Percentiles rank a stretch among this genome's conserved stretches.
phyloP scores from a whole-genome alignment of 108 stramenopile species.

The Parietichytrium sp. region DNA sequence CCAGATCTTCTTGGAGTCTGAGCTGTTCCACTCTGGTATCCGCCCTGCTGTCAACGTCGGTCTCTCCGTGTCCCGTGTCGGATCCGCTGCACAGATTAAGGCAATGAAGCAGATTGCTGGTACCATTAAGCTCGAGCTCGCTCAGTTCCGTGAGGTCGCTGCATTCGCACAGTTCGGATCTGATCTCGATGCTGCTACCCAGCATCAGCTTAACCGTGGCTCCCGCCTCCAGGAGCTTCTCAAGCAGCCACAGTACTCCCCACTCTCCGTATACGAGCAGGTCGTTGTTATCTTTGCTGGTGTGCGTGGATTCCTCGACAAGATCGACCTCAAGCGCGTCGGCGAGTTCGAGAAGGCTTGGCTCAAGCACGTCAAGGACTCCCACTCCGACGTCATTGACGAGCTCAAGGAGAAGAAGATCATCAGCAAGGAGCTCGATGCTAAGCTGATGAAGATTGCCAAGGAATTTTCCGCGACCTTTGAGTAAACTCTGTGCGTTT shows the following conservation, averaged over 20 bases:
- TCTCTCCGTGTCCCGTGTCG: conserved; percentile 97
- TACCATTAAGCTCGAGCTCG: conserved; percentile 99
- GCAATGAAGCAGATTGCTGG: conserved; percentile 99
- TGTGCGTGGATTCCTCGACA: conserved; percentile 98
- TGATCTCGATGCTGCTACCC: conserved; percentile 97
- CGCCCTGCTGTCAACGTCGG: conserved; percentile 99
- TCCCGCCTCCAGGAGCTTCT: conserved; percentile 98
- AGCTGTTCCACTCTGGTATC: conserved; percentile 99
- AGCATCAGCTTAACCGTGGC: conserved; percentile 99
- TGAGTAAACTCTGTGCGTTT: conserved; percentile 7
- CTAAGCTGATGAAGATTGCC: conserved; percentile 81
- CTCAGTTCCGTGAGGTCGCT: conserved; percentile 99
- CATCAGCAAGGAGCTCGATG: conserved; percentile 74
- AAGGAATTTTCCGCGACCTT: conserved; percentile 87
- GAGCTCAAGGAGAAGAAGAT: conserved; percentile 71
- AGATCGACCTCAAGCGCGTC: conserved; percentile 92
- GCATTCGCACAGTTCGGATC: conserved; percentile 99
- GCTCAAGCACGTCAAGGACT: conserved; percentile 87
- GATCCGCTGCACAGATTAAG: conserved; percentile 99
- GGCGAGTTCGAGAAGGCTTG: conserved; percentile 91
- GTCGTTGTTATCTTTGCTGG: conserved; percentile 95
- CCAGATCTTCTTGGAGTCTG: conserved; percentile 99
- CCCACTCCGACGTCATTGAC: conserved; percentile 76
- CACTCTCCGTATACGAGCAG: conserved; percentile 96
- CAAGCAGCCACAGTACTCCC: conserved; percentile 98